Base-by-base conservation (phyloP, 495 filamentous ascomycete species). In the Darksidea phi region DNA sequence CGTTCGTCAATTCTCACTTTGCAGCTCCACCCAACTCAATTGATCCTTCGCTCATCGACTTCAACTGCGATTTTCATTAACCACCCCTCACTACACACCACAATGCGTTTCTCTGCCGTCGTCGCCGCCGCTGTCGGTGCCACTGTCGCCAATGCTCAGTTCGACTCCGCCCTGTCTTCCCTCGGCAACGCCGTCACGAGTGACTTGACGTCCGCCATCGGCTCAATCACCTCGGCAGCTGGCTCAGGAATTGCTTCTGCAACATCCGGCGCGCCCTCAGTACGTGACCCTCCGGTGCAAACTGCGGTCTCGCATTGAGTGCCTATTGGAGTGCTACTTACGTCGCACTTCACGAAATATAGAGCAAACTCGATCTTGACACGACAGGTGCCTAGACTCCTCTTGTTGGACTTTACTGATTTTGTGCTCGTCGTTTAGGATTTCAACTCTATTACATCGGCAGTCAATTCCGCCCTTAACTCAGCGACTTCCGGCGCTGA, bases 21-120 rank as follows among this genome's bases (percentile, higher is more conserved):
- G 36, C 54, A 48, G 36, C 41, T 41, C 32, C 57, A 54, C 24
- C 47, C 43, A 54, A 55, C 28, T 43, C 24, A 46, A 37, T 54
- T 43, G 18, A 15, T 36, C 36, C 51, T 18, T n/a, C 20, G 26
- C 5, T 23, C 20, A 17, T 23, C 36, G 13, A 54, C 13, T 23
- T 54, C 51, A 23, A 46, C 53, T 8, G n/a, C 42, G 18, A 36
- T 32, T 37, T 18, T 20, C n/a, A 1, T 34, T 23, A 21, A 32
- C 34, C 17, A 17, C 46, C 26, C 5, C 42, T 11, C 41, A 26
- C 51, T 18, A 55, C 7, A 25, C 42, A 56, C 56, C 64, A 63
- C 38, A 26, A 67, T 67, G 64, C 64, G 64, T 63, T 67, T 67
- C 60, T 46, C 59, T 17, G 42, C 45, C 59, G n/a, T 60, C 59